These are phyloP conservation scores for Rhizopogon sp. DNA, from an alignment of 768 basidiomycete genomes.

Conservation along the genomic window DNA sequence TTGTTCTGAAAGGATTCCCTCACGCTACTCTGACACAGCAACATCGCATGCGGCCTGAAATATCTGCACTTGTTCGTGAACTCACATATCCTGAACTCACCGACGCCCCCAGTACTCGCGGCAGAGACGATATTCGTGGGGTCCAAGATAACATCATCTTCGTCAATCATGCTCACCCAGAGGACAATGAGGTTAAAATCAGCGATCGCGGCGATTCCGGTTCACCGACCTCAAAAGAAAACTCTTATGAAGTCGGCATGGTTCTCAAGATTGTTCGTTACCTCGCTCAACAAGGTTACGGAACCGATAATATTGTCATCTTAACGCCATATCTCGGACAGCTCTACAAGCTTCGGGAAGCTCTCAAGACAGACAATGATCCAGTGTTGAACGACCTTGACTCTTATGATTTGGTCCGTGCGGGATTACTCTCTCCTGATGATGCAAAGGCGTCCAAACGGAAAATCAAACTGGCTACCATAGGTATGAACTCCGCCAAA, in stretches of 20 bases:
- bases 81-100: slow-evolving; percentile 57
- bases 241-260: slow-evolving; percentile 50
- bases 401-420: slow-evolving; percentile 47
- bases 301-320: slow-evolving; percentile 50
- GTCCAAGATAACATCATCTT: slow-evolving; percentile 51
- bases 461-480: slow-evolving; percentile 50
- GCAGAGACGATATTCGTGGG: slow-evolving; percentile 46
- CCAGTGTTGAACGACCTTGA: slow-evolving; percentile 60
- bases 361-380: slow-evolving; percentile 38
- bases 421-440: slow-evolving; percentile 41
- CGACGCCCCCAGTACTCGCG: slow-evolving; percentile 42
- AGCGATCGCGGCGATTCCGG: slow-evolving; percentile 39
- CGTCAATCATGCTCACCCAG: slow-evolving; percentile 48
- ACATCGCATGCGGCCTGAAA: slow-evolving; percentile 66
- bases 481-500: slow-evolving; percentile 35
- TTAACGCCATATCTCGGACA: slow-evolving; percentile 64
- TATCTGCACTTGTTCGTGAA: slow-evolving; percentile 47
- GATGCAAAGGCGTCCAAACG: slow-evolving; percentile 39
- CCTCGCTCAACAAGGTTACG: slow-evolving; percentile 58
- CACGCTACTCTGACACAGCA: slow-evolving; percentile 47
- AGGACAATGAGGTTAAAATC: slow-evolving; percentile 36
- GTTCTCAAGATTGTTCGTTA: slow-evolving; percentile 56
- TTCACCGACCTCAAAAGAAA: slow-evolving; percentile 48
- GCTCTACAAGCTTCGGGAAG: slow-evolving; percentile 38
- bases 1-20: slow-evolving; percentile 52